Evolutionary conservation across 495 filamentous ascomycete species (phyloP).

Genomic region (Aspergillus biplanus): DNA sequence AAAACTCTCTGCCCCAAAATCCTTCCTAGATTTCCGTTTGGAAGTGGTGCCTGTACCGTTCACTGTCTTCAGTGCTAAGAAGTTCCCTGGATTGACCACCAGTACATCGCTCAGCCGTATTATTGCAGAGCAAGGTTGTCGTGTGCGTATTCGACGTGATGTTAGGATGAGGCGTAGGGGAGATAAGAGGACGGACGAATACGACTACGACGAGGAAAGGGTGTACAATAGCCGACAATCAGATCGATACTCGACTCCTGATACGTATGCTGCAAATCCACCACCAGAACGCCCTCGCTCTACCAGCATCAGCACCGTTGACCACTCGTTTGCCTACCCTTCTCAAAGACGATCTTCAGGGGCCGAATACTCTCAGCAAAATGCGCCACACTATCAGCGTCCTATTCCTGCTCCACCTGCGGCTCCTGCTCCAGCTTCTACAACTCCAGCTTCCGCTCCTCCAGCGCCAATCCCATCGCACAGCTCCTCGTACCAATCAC

Average conservation of each 20-base stretch:
- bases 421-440: constrained; percentile 23
- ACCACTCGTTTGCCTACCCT: constrained; percentile 41
- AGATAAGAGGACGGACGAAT: constrained; percentile 67
- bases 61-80: constrained; percentile 94
- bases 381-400: constrained; percentile 40
- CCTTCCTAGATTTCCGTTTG: constrained; percentile 68
- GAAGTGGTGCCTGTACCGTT: constrained; percentile 90
- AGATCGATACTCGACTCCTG: constrained; percentile 60
- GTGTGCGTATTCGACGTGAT: constrained; percentile 94
- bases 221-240: constrained; percentile 54
- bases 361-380: constrained; percentile 54
- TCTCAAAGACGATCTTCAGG: constrained; percentile 57
- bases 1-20: constrained; percentile 43
- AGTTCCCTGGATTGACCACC: constrained; percentile 93
- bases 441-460: constrained; percentile 30
- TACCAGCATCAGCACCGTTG: constrained; percentile 70
- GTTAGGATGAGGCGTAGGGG: constrained; percentile 94
- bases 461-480: constrained; percentile 23
- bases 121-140: constrained; percentile 96
- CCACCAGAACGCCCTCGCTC: constrained; percentile 67
- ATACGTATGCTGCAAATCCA: constrained; percentile 44
- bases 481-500: constrained; percentile 40
- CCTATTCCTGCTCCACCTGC: constrained; percentile 39
- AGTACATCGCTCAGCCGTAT: constrained; percentile 87
- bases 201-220: constrained; percentile 69